Evolutionary conservation across 129 eudicot genomes (phyloP).

Genomic region (Artemisia annua): DNA sequence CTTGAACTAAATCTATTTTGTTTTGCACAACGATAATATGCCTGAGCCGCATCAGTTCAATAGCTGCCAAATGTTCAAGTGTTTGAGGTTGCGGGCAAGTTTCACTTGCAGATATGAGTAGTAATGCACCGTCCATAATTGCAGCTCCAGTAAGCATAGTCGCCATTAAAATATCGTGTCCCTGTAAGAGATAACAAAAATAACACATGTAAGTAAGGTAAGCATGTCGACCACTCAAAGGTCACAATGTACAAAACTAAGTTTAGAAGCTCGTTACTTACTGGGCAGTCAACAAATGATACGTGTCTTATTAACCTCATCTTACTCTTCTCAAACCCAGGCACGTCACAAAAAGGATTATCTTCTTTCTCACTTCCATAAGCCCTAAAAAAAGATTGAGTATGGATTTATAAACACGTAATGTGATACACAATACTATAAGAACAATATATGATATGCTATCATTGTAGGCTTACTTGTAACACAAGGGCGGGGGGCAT

Average conservation of each 20-base stretch:
- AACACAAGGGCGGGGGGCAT: slow-evolving; percentile 89
- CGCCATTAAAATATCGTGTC: slow-evolving; percentile 40
- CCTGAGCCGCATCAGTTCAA: no score
- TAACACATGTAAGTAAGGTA: no score
- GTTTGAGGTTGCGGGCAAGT: slow-evolving; percentile 98
- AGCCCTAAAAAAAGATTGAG: slow-evolving; percentile 48
- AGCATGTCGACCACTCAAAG: no score
- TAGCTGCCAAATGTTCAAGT: slow-evolving; percentile 54
- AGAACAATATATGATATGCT: background rate
- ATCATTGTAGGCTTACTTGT: slow-evolving; percentile 49
- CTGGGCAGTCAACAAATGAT: slow-evolving; percentile 38
- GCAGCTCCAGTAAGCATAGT: slow-evolving; percentile 99
- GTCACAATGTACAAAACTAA: no score
- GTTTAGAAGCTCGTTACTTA: slow-evolving; percentile 21
- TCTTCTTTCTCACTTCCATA: slow-evolving; percentile 47
- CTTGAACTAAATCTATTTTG: no score
- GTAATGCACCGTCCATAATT: slow-evolving; percentile 42
- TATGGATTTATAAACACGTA: background rate
- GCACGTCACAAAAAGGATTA: slow-evolving; percentile 8
- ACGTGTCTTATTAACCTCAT: slow-evolving; percentile 88
- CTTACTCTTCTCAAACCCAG: slow-evolving; percentile 84
- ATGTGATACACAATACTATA: background rate
- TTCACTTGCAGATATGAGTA: slow-evolving; percentile 83
- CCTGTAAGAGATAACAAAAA: no score
- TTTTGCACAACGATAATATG: no score